Evolutionary conservation across 108 stramenopile genomes (phyloP).

Genomic region (Thalassiosira profunda): DNA sequence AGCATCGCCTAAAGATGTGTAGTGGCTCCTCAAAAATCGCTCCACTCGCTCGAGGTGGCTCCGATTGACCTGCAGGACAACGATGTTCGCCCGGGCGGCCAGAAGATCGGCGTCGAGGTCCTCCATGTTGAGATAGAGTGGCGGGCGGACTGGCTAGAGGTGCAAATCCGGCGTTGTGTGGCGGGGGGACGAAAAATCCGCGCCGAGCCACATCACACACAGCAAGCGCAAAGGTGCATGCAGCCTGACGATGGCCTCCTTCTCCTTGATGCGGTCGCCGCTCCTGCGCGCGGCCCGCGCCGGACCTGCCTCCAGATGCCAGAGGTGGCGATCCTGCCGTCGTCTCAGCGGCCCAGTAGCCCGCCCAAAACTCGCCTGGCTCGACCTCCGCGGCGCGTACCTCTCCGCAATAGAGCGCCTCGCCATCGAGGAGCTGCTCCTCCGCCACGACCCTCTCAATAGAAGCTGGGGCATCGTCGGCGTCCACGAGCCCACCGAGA

Average conservation of each 20-base stretch:
- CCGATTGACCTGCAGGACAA: slow-evolving; percentile 48
- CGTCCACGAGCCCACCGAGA: slow-evolving; percentile 60
- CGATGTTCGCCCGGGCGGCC: too few species aligned
- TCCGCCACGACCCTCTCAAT: slow-evolving; percentile 65
- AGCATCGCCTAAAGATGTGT: not conserved
- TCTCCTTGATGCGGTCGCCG: too few species aligned
- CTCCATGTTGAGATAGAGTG: too few species aligned
- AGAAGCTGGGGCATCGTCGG: slow-evolving; percentile 80
- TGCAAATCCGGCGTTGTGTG: too few species aligned
- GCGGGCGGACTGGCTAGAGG: too few species aligned
- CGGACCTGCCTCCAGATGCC: not conserved
- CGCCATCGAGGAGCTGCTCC: slow-evolving; percentile 80
- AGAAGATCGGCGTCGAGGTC: too few species aligned
- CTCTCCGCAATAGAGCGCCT: slow-evolving; percentile 85
- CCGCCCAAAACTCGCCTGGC: slow-evolving; percentile 35
- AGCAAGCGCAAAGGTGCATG: too few species aligned
- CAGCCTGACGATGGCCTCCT: too few species aligned
- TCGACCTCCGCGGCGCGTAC: slow-evolving; percentile 73
- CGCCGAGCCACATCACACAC: too few species aligned
- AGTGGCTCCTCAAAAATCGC: slow-evolving; percentile 12
- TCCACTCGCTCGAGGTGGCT: slow-evolving; percentile 53
- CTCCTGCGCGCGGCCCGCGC: too few species aligned
- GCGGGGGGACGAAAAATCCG: too few species aligned
- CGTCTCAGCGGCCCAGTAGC: not conserved
- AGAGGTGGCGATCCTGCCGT: not conserved